These are phyloP conservation scores for Tuber aestivum DNA, from an alignment of 495 filamentous ascomycete species.

Conservation along the genomic window DNA sequence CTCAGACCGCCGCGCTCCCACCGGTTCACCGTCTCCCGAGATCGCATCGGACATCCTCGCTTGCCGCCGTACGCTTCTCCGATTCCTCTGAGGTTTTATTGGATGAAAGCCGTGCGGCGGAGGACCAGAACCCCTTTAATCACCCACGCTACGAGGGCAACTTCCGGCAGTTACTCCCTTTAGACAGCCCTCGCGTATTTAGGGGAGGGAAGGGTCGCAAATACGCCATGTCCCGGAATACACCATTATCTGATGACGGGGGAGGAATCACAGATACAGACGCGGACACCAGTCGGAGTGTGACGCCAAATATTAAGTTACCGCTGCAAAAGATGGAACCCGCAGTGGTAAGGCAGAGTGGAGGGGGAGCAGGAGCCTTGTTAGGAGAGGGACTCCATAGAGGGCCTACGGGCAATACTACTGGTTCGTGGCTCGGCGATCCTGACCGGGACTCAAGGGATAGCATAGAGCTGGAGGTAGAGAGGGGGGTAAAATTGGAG, in stretches of 20 bases:
- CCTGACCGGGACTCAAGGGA: conserved; percentile 27
- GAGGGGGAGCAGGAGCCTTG: background rate
- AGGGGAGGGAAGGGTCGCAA: background rate
- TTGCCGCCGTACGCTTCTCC: conserved; percentile 25
- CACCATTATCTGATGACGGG: conserved; percentile 12
- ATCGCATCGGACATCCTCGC: conserved; percentile 10
- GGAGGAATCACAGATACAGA: conserved; percentile 23
- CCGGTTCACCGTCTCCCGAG: background rate
- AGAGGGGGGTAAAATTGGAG: conserved; percentile 17
- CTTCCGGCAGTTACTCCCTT: conserved; percentile 6
- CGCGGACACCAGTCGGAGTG: conserved; percentile 25
- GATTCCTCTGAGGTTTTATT: conserved; percentile 32
- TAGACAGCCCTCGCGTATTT: conserved; percentile 26
- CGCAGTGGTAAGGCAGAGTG: conserved; percentile 2
- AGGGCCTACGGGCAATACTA: conserved; percentile 23
- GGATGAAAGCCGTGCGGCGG: conserved; percentile 11
- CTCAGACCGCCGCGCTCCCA: conserved; percentile 1
- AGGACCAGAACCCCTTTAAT: background rate
- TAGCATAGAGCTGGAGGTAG: conserved; percentile 14
- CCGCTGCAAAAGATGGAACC: conserved; percentile 31
- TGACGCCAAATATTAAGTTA: conserved; percentile 32
- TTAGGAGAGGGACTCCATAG: conserved; percentile 3
- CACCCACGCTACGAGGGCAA: background rate
- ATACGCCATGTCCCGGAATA: background rate
- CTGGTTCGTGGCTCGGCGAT: conserved; percentile 18